These are phyloP conservation scores for Aspergillus olivimuriae DNA, from an alignment of 495 filamentous ascomycete genomes.

Conservation along the genomic window DNA sequence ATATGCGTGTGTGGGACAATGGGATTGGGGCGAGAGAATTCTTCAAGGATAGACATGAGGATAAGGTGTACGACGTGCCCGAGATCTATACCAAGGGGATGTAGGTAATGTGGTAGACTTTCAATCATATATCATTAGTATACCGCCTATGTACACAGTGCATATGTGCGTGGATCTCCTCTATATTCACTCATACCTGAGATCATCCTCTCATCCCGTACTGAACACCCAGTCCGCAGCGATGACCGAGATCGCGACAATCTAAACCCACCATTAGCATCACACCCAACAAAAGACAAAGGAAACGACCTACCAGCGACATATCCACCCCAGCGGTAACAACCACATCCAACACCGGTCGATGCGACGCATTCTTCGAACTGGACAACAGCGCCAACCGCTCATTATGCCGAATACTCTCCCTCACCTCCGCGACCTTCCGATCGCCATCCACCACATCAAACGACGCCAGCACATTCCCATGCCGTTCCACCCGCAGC, in stretches of 20 bases:
- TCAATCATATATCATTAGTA: background rate
- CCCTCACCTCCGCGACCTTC: conserved; percentile 15
- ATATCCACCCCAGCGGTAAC: conserved; percentile 16
- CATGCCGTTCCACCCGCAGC: conserved; percentile 8
- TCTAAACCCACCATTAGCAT: background rate
- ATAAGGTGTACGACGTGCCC: background rate
- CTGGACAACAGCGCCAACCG: conserved; percentile 10
- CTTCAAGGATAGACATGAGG: conserved; percentile 1
- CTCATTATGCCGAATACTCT: conserved; percentile 18
- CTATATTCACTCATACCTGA: background rate
- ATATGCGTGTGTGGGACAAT: conserved; percentile 7
- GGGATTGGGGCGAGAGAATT: conserved; percentile 8
- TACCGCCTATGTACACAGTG: background rate
- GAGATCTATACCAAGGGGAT: background rate
- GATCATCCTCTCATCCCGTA: background rate
- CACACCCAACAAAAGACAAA: background rate
- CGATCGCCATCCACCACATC: conserved; percentile 20
- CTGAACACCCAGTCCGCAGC: background rate
- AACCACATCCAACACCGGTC: conserved; percentile 16
- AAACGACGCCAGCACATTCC: conserved; percentile 12
- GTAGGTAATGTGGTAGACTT: no score
- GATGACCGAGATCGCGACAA: background rate
- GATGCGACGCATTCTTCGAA: conserved; percentile 5
- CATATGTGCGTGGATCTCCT: background rate
- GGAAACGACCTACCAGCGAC: conserved; percentile 11